These are phyloP conservation scores for Trichophyton rubrum DNA, from an alignment of 2,329 filamentous ascomycete species.

Conservation along the genomic window DNA sequence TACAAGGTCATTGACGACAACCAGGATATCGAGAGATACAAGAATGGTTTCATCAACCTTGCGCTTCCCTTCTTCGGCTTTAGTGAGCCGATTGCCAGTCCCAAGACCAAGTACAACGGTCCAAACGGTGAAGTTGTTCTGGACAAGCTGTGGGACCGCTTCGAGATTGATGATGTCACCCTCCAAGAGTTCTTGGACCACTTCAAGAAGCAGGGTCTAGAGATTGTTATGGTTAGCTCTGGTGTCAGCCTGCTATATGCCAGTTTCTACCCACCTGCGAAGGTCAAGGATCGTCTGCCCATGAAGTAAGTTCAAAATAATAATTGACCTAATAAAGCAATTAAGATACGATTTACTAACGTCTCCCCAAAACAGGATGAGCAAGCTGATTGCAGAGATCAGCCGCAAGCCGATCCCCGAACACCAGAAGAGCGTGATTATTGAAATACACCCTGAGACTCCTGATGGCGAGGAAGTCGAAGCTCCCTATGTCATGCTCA, in stretches of 20 bases:
- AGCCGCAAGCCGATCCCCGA: slow-evolving; percentile 84
- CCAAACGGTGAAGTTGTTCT: slow-evolving; percentile 67
- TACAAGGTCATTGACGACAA: slow-evolving; percentile 97
- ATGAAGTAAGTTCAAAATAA: slow-evolving; percentile 46
- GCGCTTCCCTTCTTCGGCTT: slow-evolving; percentile 97
- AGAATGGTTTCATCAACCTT: slow-evolving; percentile 96
- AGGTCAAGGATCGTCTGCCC: slow-evolving; percentile 66
- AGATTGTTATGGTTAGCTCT: slow-evolving; percentile 88
- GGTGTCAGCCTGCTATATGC: slow-evolving; percentile 91
- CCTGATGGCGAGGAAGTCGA: slow-evolving; percentile 84
- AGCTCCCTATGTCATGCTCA: slow-evolving; percentile 91
- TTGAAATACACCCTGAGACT: slow-evolving; percentile 90
- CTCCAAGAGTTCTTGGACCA: slow-evolving; percentile 69
- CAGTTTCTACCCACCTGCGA: slow-evolving; percentile 73
- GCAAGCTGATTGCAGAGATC: slow-evolving; percentile 72
- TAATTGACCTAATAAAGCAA: no score
- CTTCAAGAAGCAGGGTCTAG: slow-evolving; percentile 70
- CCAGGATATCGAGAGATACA: slow-evolving; percentile 94
- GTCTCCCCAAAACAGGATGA: slow-evolving; percentile 50
- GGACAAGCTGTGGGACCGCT: slow-evolving; percentile 97
- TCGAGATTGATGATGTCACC: slow-evolving; percentile 78
- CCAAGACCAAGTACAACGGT: slow-evolving; percentile 80
- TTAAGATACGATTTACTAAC: neutral
- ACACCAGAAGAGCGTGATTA: slow-evolving; percentile 91
- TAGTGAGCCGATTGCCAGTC: slow-evolving; percentile 87